These are phyloP conservation scores for Penicillium sp. DNA, from an alignment of 2,329 filamentous ascomycete genomes.

Conservation along the genomic window DNA sequence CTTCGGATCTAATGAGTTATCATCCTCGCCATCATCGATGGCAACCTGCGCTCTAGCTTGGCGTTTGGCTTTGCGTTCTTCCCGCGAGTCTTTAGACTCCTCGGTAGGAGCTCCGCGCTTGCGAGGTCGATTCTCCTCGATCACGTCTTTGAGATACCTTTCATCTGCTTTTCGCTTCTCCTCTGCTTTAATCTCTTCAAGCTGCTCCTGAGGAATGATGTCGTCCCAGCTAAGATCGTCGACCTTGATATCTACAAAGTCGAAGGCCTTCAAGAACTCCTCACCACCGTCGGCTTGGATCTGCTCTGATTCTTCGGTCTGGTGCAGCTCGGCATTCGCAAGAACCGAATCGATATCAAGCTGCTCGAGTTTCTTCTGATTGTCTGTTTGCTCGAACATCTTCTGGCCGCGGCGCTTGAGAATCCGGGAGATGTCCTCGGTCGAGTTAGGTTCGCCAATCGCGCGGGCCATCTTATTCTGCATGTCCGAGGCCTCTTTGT, in stretches of 20 bases:
- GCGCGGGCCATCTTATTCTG: constrained; percentile 69
- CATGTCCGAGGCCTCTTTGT: constrained; percentile 81
- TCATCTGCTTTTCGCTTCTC: constrained; percentile 81
- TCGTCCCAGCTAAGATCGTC: constrained; percentile 93
- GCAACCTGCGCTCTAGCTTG: constrained; percentile 60
- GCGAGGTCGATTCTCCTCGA: constrained; percentile 80
- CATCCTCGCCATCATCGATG: constrained; percentile 64
- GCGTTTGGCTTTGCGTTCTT: constrained; percentile 65
- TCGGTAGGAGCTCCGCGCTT: constrained; percentile 60
- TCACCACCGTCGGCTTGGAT: constrained; percentile 94
- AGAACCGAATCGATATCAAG: constrained; percentile 96
- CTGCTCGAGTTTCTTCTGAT: constrained; percentile 93
- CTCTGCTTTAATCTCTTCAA: constrained; percentile 82
- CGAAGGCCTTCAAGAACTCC: constrained; percentile 82
- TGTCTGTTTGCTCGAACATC: constrained; percentile 96
- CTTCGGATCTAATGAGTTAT: constrained; percentile 68
- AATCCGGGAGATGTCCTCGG: constrained; percentile 92
- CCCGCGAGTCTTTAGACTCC: constrained; percentile 47
- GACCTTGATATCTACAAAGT: constrained; percentile 96
- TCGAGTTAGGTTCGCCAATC: constrained; percentile 74
- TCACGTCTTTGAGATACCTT: constrained; percentile 71
- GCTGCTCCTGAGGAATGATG: constrained; percentile 90
- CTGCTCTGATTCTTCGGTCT: constrained; percentile 90
- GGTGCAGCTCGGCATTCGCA: constrained; percentile 93
- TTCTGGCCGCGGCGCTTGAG: constrained; percentile 97